phyloP scores from a whole-genome alignment of 148 eudicot genomes.

The Rhododendron ovatum region DNA sequence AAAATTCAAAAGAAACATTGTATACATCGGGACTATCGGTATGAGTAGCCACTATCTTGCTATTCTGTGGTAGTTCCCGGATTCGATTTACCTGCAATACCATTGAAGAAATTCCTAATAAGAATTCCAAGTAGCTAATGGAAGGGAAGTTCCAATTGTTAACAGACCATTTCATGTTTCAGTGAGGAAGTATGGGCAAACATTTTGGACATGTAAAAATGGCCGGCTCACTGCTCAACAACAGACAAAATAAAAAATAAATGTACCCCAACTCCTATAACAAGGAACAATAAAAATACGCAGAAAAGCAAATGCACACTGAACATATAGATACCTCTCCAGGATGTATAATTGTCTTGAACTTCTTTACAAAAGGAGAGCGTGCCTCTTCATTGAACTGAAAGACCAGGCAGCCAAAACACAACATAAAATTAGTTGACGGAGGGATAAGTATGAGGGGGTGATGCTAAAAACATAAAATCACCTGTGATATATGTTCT shows the following conservation, averaged over 20 bases:
- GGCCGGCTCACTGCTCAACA: neutral
- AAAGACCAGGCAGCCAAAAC: conserved; percentile 21
- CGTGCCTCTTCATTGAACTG: conserved; percentile 99
- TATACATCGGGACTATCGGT: conserved; percentile 95
- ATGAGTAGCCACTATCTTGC: conserved; percentile 94
- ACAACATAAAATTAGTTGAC: neutral
- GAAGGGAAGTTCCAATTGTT: neutral
- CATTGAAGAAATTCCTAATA: neutral
- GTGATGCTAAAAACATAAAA: neutral
- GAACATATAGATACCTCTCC: conserved; percentile 67
- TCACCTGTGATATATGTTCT: conserved; percentile 92
- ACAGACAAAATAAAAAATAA: neutral
- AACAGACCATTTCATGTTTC: neutral
- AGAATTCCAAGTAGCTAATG: neutral
- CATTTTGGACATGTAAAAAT: neutral
- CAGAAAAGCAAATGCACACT: neutral
- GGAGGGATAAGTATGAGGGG: neutral
- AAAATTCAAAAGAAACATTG: neutral
- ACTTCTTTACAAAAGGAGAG: conserved; percentile 91
- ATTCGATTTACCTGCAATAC: conserved; percentile 80
- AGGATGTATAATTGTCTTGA: conserved; percentile 92
- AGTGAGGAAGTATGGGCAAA: neutral
- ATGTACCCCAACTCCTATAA: neutral
- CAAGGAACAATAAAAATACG: neutral
- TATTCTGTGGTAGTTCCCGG: conserved; percentile 89